Conservation (phyloP, 305 asterid species). For the Solanum aculeatissimum region DNA sequence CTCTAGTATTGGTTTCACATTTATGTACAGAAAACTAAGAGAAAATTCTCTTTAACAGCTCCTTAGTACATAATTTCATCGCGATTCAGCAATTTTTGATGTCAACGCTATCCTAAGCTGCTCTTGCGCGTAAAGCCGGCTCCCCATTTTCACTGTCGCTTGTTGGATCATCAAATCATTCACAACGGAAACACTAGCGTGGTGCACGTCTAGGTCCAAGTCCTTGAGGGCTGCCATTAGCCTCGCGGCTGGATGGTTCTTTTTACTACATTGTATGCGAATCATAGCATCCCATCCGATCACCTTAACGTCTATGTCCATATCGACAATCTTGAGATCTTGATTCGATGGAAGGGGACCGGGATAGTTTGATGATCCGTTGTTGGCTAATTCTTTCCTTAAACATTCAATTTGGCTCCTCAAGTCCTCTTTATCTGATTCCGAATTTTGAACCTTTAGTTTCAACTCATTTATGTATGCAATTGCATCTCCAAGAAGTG, state of each 20-base stretch:
- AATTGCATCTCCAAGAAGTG: slow-evolving; percentile 27
- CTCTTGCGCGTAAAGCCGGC: slow-evolving; percentile 50
- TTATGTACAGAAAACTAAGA: not conserved
- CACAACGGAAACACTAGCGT: slow-evolving; percentile 78
- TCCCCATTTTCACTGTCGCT: slow-evolving; percentile 80
- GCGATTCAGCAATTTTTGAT: slow-evolving; percentile 32
- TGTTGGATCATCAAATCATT: slow-evolving; percentile 86
- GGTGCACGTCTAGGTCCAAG: slow-evolving; percentile 65
- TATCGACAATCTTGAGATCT: slow-evolving; percentile 16
- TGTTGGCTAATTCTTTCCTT: slow-evolving; percentile 9
- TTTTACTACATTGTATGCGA: slow-evolving; percentile 56
- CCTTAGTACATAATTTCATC: slow-evolving; percentile 3
- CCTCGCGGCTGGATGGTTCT: slow-evolving; percentile 88
- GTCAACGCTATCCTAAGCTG: slow-evolving; percentile 61
- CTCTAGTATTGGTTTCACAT: not conserved
- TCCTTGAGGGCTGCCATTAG: slow-evolving; percentile 76
- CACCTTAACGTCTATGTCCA: slow-evolving; percentile 74
- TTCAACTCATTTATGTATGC: slow-evolving; percentile 18
- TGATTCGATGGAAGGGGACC: slow-evolving; percentile 10
- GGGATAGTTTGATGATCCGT: slow-evolving; percentile 13
- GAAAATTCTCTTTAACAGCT: not conserved
- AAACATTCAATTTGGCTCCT: slow-evolving; percentile 5
- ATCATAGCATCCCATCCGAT: slow-evolving; percentile 83
- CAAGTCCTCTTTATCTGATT: slow-evolving; percentile 5
- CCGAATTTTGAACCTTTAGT: slow-evolving; percentile 8